Percentiles rank a stretch among this genome's conserved stretches.
phyloP scores from a whole-genome alignment of 1,284 basidiomycete genomes.

The Ustilago cynodontis region DNA sequence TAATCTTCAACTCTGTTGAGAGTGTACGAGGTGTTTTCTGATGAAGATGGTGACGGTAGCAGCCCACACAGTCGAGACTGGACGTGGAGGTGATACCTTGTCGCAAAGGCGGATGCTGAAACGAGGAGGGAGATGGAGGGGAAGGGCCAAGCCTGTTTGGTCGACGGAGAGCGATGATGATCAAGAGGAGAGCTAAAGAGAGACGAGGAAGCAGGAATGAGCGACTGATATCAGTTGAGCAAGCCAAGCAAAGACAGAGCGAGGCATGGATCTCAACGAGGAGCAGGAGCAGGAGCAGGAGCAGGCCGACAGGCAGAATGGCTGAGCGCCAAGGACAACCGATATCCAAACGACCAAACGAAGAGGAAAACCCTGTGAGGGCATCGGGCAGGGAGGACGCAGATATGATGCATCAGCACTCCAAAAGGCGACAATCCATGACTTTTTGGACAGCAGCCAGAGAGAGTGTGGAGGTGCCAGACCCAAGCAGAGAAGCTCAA shows the following conservation, averaged over 20 bases:
- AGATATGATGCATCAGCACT: neutral
- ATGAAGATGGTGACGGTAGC: constrained; percentile 15
- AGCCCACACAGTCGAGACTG: constrained; percentile 56
- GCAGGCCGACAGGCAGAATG: no score
- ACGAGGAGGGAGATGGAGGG: neutral
- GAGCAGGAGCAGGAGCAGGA: neutral
- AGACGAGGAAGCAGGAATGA: neutral
- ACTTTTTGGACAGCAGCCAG: neutral
- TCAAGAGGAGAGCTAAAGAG: neutral
- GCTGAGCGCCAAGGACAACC: neutral
- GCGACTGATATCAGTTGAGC: constrained; percentile 6
- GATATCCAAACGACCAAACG: neutral
- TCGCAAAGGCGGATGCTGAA: neutral
- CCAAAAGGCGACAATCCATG: no score
- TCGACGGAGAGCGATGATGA: neutral
- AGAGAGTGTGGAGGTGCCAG: neutral
- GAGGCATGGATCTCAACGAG: constrained; percentile 1
- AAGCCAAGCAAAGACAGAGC: constrained; percentile 3
- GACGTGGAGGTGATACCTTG: constrained; percentile 44
- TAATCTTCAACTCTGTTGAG: neutral
- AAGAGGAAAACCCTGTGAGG: neutral
- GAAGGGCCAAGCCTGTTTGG: neutral
- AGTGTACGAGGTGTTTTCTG: neutral
- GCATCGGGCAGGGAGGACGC: neutral
- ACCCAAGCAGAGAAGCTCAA: neutral